Base-by-base conservation (phyloP, 192 early-diverging fungal species). In the Cladochytrium replicatum region DNA sequence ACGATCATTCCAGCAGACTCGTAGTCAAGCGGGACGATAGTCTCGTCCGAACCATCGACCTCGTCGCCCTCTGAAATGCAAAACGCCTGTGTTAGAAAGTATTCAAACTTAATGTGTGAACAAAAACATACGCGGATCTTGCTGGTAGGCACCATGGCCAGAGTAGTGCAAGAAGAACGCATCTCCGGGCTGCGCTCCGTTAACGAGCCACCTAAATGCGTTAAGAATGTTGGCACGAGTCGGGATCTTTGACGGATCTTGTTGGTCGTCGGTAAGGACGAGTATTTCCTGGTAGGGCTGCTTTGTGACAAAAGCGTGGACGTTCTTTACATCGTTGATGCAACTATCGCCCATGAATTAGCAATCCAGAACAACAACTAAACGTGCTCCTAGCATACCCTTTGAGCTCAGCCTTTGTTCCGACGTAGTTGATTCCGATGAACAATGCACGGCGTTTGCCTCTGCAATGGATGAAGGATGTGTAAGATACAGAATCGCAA, bases 21-120 rank as follows among this genome's bases (percentile, higher is more conserved):
- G 43, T 68, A 76, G 46, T 76, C 74, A 4, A 76, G 21, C 6
- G 74, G 74, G 24, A 70, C 58, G 23, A 74, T 58, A 24, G 70
- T 69, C 30, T 68, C 61, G 26, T 68, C 54, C 22, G 52, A 21
- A 2, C 72, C 66, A 34, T 74, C 72, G 13, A 37, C 53, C 48
- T 74, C 72, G 19, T 71, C 65, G 29, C 64, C 64, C 21, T 32
- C 38, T 58, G 24, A 49, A 19, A 29, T 29, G 24, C 40, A n/a
- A 19, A 9, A 22, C 8, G 21, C 27, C 0, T 11, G 11, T 44
- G 32, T 44, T 17, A 26, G 17, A n/a, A n/a, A n/a, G n/a, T n/a
- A n/a, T n/a, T n/a, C n/a, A n/a, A n/a, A n/a, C n/a, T n/a, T n/a
- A n/a, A n/a, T n/a, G n/a, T n/a, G n/a, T n/a, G n/a, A n/a, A n/a